These are phyloP conservation scores for Echria macrotheca DNA, from an alignment of 495 filamentous ascomycete species.

Conservation along the genomic window DNA sequence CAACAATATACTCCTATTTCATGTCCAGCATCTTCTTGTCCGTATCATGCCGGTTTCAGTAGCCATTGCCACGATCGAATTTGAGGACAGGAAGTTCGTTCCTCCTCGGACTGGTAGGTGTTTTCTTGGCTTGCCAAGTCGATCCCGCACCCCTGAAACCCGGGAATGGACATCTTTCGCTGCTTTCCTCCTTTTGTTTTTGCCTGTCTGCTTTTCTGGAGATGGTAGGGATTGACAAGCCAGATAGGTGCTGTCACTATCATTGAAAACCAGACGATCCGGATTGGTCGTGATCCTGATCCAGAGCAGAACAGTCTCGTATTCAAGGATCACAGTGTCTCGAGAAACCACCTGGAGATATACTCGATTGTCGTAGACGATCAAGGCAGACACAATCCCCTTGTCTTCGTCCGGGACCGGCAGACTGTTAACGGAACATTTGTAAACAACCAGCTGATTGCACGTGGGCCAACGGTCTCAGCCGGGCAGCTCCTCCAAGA, in stretches of 20 bases:
- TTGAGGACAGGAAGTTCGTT: conserved; percentile 14
- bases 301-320: conserved; percentile 33
- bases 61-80: no score
- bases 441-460: conserved; percentile 47
- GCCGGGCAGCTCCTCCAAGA: conserved; percentile 47
- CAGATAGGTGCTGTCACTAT: no score
- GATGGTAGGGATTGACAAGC: no score
- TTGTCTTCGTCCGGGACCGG: conserved; percentile 58
- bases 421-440: conserved; percentile 51
- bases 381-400: conserved; percentile 32
- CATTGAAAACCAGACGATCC: conserved; percentile 28
- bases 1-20: neutral
- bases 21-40: neutral
- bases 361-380: conserved; percentile 52
- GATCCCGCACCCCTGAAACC: no score
- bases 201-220: no score
- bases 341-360: conserved; percentile 55
- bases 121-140: neutral
- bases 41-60: neutral
- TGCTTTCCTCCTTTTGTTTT: no score
- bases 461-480: conserved; percentile 20
- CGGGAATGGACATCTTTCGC: no score
- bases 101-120: conserved; percentile 12
- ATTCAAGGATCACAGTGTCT: conserved; percentile 42
- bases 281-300: conserved; percentile 31